A percentile compares a stretch with the other conserved stretches of the same genome.
phyloP scores from a whole-genome alignment of 2,329 filamentous ascomycete genomes.

The Colletotrichum plurivorum region DNA sequence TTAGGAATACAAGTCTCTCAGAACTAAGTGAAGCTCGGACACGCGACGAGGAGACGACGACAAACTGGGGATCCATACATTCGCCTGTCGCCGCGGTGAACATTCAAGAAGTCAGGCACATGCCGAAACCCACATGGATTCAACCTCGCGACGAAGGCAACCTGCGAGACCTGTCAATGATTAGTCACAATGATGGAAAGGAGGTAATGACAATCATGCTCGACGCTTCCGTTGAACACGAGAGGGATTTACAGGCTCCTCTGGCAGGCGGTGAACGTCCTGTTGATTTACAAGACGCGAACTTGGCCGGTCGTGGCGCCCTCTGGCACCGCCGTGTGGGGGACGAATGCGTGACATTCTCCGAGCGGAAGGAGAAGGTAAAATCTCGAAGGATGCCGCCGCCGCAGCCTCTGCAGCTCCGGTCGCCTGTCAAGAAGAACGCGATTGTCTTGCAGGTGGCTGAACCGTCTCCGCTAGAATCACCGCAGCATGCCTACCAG shows the following conservation, averaged over 20 bases:
- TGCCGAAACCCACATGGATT: constrained; percentile 59
- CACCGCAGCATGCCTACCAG: constrained; percentile 63
- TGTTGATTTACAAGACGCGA: constrained; percentile 44
- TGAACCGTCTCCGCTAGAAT: constrained; percentile 67
- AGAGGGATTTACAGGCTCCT: constrained; percentile 39
- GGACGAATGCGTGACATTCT: constrained; percentile 72
- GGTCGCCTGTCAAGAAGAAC: constrained; percentile 56
- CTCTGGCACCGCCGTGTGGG: constrained; percentile 71
- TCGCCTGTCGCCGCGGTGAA: constrained; percentile 62
- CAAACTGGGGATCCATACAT: constrained; percentile 66
- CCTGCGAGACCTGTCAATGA: constrained; percentile 30
- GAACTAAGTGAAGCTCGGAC: constrained; percentile 52
- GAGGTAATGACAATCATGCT: constrained; percentile 62
- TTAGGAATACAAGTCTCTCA: constrained; percentile 51
- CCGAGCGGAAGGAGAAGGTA: constrained; percentile 61
- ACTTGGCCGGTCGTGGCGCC: constrained; percentile 13
- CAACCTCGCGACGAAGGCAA: constrained; percentile 44
- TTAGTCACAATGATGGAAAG: constrained; percentile 46
- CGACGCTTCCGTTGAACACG: constrained; percentile 50
- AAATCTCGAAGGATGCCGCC: constrained; percentile 67
- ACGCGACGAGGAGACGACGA: constrained; percentile 58
- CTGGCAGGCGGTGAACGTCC: constrained; percentile 45
- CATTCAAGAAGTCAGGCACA: constrained; percentile 57
- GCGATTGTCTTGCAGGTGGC: constrained; percentile 60
- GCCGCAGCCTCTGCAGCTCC: constrained; percentile 69